phyloP scores from a whole-genome alignment of 108 stramenopile species.

The Pseudonitzschia multistriata region DNA sequence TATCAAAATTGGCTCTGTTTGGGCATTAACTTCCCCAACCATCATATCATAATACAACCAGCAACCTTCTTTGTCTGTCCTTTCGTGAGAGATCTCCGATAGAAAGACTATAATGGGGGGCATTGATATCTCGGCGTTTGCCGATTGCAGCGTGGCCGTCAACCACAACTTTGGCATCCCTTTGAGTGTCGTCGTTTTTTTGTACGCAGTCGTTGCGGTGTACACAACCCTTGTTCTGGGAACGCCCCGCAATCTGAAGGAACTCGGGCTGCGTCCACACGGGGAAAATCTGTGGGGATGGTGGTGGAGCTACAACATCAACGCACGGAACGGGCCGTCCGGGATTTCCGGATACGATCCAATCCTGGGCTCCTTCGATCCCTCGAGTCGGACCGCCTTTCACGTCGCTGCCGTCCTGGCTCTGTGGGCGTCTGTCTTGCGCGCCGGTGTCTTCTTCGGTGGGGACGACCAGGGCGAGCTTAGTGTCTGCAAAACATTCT shows the following conservation, averaged over 20 bases:
- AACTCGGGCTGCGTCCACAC: slow-evolving; percentile 28
- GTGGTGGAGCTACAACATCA: slow-evolving; percentile 16
- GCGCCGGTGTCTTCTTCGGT: slow-evolving; percentile 8
- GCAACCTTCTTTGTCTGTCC: too few species aligned
- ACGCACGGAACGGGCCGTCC: slow-evolving; percentile 6
- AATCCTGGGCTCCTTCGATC: slow-evolving; percentile 61
- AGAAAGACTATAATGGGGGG: too few species aligned
- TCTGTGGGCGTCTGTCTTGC: slow-evolving; percentile 27
- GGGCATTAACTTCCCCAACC: too few species aligned
- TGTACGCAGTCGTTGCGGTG: slow-evolving; percentile 4
- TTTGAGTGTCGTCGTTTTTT: slow-evolving; percentile 3
- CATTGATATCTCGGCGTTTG: slow-evolving; percentile 1
- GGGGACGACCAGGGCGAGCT: too few species aligned
- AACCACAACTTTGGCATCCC: not conserved
- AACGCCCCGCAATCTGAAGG: slow-evolving; percentile 11
- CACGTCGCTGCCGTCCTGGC: slow-evolving; percentile 28
- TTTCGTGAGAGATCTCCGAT: too few species aligned
- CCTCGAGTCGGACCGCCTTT: slow-evolving; percentile 44
- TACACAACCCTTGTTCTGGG: slow-evolving; percentile 22
- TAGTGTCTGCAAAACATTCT: not conserved
- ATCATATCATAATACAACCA: too few species aligned
- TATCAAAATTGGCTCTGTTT: too few species aligned
- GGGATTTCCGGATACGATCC: slow-evolving; percentile 74
- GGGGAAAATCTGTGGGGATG: slow-evolving; percentile 28
- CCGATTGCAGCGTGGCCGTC: slow-evolving; percentile 5